Evolutionary conservation across 2,329 filamentous ascomycete species (phyloP).

Genomic region (Chalara sp.): DNA sequence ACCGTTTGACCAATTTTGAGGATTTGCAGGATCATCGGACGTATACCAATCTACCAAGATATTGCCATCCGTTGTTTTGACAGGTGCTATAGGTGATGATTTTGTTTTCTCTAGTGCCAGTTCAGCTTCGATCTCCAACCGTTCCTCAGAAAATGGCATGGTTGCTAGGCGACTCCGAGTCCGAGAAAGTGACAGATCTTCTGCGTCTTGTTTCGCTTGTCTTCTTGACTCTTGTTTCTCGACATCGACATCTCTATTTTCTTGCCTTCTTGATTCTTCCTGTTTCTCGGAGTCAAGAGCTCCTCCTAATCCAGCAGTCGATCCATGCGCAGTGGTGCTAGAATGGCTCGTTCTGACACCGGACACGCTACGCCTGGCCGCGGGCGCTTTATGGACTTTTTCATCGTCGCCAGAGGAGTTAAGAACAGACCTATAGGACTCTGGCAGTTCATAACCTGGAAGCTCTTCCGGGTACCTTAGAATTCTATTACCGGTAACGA

Average conservation of each 20-base stretch:
- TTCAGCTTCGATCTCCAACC: slow-evolving; percentile 30
- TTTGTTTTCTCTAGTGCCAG: slow-evolving; percentile 29
- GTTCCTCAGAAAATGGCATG: slow-evolving; percentile 27
- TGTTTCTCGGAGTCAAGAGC: background rate
- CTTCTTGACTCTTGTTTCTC: too few relatives aligned
- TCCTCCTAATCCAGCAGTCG: background rate
- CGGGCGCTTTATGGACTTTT: background rate
- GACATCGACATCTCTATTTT: background rate
- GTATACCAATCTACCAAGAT: slow-evolving; percentile 49
- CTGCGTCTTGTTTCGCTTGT: background rate
- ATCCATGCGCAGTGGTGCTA: background rate
- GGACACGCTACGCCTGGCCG: background rate
- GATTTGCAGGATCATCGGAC: slow-evolving; percentile 48
- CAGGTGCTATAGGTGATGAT: slow-evolving; percentile 36
- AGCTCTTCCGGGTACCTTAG: slow-evolving; percentile 1
- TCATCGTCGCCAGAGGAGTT: background rate
- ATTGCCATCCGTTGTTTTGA: slow-evolving; percentile 32
- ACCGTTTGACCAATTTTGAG: slow-evolving; percentile 44
- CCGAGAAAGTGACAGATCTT: slow-evolving; percentile 3
- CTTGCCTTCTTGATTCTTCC: too few relatives aligned
- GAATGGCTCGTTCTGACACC: background rate
- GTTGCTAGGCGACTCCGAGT: slow-evolving; percentile 16
- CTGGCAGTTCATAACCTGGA: background rate
- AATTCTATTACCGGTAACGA: background rate
- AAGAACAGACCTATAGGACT: background rate